Evolutionary conservation across 768 basidiomycete species (phyloP).

Genomic region (Lactarius vividus): DNA sequence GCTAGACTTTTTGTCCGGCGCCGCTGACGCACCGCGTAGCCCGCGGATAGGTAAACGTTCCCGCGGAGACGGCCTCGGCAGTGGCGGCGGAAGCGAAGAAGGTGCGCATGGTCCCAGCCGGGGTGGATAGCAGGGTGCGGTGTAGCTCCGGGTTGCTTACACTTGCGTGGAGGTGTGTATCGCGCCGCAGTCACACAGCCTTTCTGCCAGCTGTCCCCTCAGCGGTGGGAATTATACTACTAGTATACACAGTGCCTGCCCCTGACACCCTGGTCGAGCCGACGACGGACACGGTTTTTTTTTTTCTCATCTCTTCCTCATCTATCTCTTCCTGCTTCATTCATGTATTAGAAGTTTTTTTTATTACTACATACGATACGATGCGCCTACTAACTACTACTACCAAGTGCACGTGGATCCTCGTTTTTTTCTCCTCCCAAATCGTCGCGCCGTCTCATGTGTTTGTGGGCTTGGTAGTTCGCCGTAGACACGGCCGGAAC

Average conservation of each 20-base stretch:
- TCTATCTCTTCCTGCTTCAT: neutral
- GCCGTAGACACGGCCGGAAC: neutral
- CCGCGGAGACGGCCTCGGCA: slow-evolving; percentile 17
- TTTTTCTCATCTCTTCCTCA: neutral
- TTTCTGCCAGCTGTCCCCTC: neutral
- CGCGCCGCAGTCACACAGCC: too few relatives aligned
- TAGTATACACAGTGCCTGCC: neutral
- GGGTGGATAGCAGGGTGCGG: slow-evolving; percentile 1
- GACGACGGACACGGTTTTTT: neutral
- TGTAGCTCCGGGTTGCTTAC: too few relatives aligned
- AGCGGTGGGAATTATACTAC: neutral
- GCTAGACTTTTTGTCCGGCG: slow-evolving; percentile 27
- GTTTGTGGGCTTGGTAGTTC: neutral
- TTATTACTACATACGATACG: neutral
- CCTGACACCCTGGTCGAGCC: neutral
- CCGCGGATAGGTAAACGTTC: slow-evolving; percentile 19
- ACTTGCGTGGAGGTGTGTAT: too few relatives aligned
- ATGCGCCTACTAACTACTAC: neutral
- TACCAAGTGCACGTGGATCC: neutral
- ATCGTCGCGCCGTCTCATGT: neutral
- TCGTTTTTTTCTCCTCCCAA: neutral
- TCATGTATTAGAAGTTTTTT: neutral
- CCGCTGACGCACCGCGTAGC: slow-evolving; percentile 17
- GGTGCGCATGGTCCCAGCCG: slow-evolving; percentile 8
- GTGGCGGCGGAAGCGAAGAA: slow-evolving; percentile 8